phyloP scores from a whole-genome alignment of 257 asterid genomes.

The Orobanche coerulescens region DNA sequence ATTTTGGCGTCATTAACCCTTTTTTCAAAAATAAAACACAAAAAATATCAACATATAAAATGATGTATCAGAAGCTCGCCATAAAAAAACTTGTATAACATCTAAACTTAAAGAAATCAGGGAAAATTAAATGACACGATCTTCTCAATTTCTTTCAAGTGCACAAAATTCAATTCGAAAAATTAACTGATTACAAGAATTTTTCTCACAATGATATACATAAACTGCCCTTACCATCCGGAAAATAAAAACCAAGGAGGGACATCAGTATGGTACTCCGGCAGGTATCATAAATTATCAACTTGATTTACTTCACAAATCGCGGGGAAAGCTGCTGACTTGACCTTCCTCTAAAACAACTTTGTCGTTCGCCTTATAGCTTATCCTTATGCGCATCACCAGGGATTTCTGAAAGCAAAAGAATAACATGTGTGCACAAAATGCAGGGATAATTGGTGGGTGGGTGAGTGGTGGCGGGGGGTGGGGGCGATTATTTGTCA shows the following conservation, averaged over 20 bases:
- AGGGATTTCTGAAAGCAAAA: slow-evolving; percentile 65
- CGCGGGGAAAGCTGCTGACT: slow-evolving; percentile 74
- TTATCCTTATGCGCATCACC: slow-evolving; percentile 81
- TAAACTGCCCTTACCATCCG: slow-evolving; percentile 25
- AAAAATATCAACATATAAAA: slow-evolving; percentile 19
- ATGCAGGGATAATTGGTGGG: too few relatives aligned
- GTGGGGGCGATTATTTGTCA: too few relatives aligned
- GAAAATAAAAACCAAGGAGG: slow-evolving; percentile 16
- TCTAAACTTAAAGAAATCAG: slow-evolving; percentile 11
- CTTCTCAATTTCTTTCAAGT: neutral
- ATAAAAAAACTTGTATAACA: neutral
- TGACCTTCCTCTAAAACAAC: slow-evolving; percentile 93
- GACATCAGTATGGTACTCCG: slow-evolving; percentile 17
- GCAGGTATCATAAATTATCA: too few relatives aligned
- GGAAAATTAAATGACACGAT: slow-evolving; percentile 16
- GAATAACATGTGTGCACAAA: neutral
- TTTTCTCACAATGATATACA: slow-evolving; percentile 43
- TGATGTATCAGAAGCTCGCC: slow-evolving; percentile 7
- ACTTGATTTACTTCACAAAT: slow-evolving; percentile 41
- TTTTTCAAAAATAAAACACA: too few relatives aligned
- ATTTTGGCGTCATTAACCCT: too few relatives aligned
- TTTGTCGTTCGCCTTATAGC: slow-evolving; percentile 59
- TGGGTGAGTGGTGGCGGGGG: too few relatives aligned
- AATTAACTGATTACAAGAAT: slow-evolving; percentile 19
- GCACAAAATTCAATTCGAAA: slow-evolving; percentile 24